These are phyloP conservation scores for Botrytis porri DNA, from an alignment of 2,329 filamentous ascomycete genomes.

Conservation along the genomic window DNA sequence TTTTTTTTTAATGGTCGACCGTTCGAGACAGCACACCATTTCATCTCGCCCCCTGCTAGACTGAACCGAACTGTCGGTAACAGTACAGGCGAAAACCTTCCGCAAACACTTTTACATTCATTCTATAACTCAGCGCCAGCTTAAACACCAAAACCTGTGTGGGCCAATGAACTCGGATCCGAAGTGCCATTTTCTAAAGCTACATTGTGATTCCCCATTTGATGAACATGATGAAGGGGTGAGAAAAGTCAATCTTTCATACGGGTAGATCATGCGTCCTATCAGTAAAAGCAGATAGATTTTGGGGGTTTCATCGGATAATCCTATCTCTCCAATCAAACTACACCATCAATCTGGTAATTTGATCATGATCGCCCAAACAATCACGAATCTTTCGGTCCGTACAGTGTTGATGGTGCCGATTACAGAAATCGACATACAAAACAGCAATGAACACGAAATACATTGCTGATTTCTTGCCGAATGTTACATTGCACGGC, in stretches of 20 bases:
- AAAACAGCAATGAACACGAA: background rate
- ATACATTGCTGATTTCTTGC: background rate
- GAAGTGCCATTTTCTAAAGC: background rate
- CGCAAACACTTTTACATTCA: background rate
- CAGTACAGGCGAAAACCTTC: background rate
- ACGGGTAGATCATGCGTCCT: background rate
- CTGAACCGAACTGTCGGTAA: constrained; percentile 18
- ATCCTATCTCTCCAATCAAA: background rate
- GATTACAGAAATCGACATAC: background rate
- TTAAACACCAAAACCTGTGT: background rate
- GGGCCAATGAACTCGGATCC: constrained; percentile 13
- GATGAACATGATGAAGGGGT: background rate
- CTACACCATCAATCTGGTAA: background rate
- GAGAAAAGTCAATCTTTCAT: background rate
- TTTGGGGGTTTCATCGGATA: background rate
- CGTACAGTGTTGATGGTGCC: background rate
- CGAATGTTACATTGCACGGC: constrained; percentile 6
- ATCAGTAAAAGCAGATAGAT: background rate
- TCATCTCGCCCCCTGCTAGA: background rate
- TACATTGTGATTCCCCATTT: background rate
- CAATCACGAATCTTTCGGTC: background rate
- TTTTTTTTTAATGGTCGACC: background rate
- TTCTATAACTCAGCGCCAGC: background rate
- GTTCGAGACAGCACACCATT: constrained; percentile 9
- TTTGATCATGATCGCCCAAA: background rate